These are phyloP conservation scores for Leccinum obscurum DNA, from an alignment of 768 basidiomycete species.

Conservation along the genomic window DNA sequence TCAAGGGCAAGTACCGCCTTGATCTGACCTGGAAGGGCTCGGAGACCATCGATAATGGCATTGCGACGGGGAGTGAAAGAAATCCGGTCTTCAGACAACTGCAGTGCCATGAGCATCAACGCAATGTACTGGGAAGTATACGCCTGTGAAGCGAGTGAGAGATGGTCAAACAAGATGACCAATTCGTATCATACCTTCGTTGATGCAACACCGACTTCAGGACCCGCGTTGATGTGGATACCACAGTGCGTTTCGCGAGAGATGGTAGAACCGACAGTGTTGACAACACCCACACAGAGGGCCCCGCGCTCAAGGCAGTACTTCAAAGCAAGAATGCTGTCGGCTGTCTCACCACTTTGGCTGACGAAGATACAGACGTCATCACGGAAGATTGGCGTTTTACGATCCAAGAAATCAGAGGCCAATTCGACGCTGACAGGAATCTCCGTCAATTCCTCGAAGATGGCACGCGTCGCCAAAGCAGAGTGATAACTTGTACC, in stretches of 20 bases:
- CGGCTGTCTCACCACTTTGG: slow-evolving; percentile 98
- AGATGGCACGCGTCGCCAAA: slow-evolving; percentile 94
- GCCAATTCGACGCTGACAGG: slow-evolving; percentile 97
- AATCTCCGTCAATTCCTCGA: slow-evolving; percentile 98
- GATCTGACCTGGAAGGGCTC: slow-evolving; percentile 88
- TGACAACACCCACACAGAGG: slow-evolving; percentile 95
- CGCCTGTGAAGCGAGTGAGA: slow-evolving; percentile 49
- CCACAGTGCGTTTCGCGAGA: slow-evolving; percentile 99
- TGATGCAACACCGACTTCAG: slow-evolving; percentile 98
- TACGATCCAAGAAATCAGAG: slow-evolving; percentile 97
- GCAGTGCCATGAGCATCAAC: slow-evolving; percentile 96
- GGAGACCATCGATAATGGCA: slow-evolving; percentile 91
- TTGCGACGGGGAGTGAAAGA: slow-evolving; percentile 88
- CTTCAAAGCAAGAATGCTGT: slow-evolving; percentile 92
- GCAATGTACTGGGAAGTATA: slow-evolving; percentile 99
- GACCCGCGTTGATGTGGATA: slow-evolving; percentile 99
- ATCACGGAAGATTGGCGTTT: slow-evolving; percentile 99
- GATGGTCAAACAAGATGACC: neutral
- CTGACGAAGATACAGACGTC: slow-evolving; percentile 96
- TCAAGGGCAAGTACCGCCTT: slow-evolving; percentile 84
- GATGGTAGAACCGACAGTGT: slow-evolving; percentile 96
- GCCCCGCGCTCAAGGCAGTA: slow-evolving; percentile 98
- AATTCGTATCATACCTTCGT: slow-evolving; percentile 65
- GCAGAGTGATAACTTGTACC: slow-evolving; percentile 98
- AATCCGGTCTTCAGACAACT: slow-evolving; percentile 95